Evolutionary conservation across 2,329 filamentous ascomycete genomes (phyloP), one percentile per base, ranked within the genome.

Genomic region (Fusarium penzigii): DNA sequence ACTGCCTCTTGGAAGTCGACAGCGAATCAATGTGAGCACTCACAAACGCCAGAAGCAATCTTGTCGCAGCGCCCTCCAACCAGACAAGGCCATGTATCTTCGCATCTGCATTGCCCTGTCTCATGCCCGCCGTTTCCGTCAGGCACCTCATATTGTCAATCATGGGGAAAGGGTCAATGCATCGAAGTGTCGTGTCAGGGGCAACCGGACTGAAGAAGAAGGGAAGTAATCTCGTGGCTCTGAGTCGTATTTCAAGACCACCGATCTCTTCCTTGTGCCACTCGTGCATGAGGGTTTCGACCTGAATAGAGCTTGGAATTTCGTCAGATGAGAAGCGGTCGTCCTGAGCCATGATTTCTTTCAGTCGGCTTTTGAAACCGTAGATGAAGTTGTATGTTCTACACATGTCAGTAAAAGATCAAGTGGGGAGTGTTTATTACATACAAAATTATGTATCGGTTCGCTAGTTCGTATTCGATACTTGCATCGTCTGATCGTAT

Each of bases 361-460:
- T 36, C 1, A 64, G 39, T 7, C 61, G 51, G 29, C 60, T 59
- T 25, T 61, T 64, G 17, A 64, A 41, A 16, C 58, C 60, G n/a
- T 64, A 54, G 4, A 61, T 54, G 17, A 64, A 63, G 32, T 53
- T 63, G 41, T 57, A 63, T 14, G 56, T 46, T 9, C 61, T 63
- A 2, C 3, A 9, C 2, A 7, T 29, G 17, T 48, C n/a, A 49
- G n/a, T 3, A 1, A 6, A 20, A 7, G 9, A 14, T 3, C 2
- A 2, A 1, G 1, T 8, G 0, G 5, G 7, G 3, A 3, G n/a
- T 11, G 1, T 11, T 2, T 10, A 13, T 2, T 2, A 44, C 59
- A 0, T 50, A 63, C 60, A 63, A 29, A 2, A 63, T 42, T 2
- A 63, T 36, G 5, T 59, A 63, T 42, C 61, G 40, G 12, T 56